phyloP scores from a whole-genome alignment of 371 early-diverging fungal species.

The Actinomortierella wolfii region DNA sequence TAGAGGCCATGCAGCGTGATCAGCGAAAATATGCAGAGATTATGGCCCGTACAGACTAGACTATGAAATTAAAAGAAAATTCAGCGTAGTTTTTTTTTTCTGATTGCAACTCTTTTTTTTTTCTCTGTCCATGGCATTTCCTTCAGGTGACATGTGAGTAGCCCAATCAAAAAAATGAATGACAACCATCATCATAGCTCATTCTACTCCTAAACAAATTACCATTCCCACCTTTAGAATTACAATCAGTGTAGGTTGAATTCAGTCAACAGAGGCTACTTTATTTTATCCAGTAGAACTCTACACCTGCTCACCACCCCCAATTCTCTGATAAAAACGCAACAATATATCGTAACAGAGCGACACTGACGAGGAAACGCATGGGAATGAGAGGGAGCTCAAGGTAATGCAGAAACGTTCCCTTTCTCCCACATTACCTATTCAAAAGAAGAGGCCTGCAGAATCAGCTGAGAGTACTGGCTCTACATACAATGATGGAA shows the following conservation, averaged over 20 bases:
- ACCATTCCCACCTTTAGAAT: constrained; percentile 3
- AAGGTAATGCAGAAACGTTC: no score
- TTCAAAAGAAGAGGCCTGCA: no score
- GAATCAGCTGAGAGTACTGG: not conserved
- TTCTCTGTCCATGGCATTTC: no score
- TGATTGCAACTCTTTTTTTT: not conserved
- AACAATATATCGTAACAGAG: constrained; percentile 7
- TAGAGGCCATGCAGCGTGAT: constrained; percentile 60
- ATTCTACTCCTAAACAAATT: no score
- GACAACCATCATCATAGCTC: no score
- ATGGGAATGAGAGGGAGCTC: not conserved
- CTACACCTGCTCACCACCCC: no score
- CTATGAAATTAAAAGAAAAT: not conserved
- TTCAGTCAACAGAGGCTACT: no score
- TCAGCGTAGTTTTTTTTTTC: not conserved
- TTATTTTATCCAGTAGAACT: not conserved
- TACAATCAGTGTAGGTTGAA: constrained; percentile 8
- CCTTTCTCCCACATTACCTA: no score
- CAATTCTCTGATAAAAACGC: not conserved
- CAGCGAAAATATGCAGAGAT: constrained; percentile 59
- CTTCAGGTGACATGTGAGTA: no score
- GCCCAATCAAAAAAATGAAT: no score
- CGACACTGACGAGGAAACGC: constrained; percentile 9
- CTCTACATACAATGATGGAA: no score
- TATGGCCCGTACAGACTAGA: constrained; percentile 45